Evolutionary conservation across 2,329 filamentous ascomycete species (phyloP).

Genomic region (Lasiodiplodia gonubiensis): DNA sequence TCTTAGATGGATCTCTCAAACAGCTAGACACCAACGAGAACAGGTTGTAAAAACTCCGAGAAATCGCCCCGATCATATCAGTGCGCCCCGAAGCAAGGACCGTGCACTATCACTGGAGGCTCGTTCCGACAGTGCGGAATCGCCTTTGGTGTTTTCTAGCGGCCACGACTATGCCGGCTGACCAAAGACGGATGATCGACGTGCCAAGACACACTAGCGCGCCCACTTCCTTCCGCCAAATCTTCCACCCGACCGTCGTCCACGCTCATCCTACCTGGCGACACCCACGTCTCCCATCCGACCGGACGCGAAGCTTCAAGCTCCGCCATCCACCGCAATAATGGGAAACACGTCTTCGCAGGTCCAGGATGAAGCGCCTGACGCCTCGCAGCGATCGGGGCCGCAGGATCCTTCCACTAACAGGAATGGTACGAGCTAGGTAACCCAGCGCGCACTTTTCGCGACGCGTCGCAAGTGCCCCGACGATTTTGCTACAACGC

Average conservation of each 20-base stretch:
- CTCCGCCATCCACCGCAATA: conserved; percentile 11
- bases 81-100: background rate
- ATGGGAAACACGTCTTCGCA: conserved; percentile 27
- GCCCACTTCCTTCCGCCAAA: conserved; percentile 18
- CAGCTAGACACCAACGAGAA: background rate
- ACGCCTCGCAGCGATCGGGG: background rate
- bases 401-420: background rate
- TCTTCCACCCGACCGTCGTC: conserved; percentile 11
- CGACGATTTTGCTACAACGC: conserved; percentile 21
- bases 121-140: background rate
- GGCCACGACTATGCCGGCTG: conserved; percentile 10
- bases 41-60: background rate
- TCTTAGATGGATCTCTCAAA: too few species aligned
- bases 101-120: background rate
- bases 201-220: conserved; percentile 18
- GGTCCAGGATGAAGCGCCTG: conserved; percentile 7
- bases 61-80: background rate
- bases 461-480: conserved; percentile 18
- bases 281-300: conserved; percentile 9
- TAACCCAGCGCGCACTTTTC: conserved; percentile 12
- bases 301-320: conserved; percentile 15
- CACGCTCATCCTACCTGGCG: conserved; percentile 21
- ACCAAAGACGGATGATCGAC: conserved; percentile 12
- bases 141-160: background rate
- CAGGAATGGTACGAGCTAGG: background rate